Evolutionary conservation across 306 rosid species (phyloP).

Genomic region (Cicer chorassanicum): DNA sequence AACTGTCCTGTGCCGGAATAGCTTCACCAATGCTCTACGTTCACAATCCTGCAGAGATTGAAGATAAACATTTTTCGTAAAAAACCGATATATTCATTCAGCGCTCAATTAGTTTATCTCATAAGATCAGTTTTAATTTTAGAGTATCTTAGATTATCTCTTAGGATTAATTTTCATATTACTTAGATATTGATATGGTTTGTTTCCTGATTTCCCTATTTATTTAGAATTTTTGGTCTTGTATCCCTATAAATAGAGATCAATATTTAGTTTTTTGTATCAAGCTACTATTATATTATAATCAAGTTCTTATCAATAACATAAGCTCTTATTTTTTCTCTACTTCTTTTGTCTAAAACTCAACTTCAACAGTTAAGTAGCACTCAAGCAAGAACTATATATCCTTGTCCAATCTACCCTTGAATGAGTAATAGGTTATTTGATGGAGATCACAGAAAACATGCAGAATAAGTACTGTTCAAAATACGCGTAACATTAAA

Average conservation of each 20-base stretch:
- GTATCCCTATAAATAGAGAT: no score
- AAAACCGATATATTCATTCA: neutral
- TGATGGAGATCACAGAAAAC: conserved; percentile 22
- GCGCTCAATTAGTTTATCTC: neutral
- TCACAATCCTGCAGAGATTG: conserved; percentile 78
- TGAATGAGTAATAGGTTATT: conserved; percentile 3
- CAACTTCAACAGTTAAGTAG: conserved; percentile 16
- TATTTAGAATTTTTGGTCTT: no score
- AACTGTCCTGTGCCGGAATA: conserved; percentile 71
- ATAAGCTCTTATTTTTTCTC: no score
- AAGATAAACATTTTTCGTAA: conserved; percentile 15
- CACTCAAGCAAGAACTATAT: neutral
- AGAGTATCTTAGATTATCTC: neutral
- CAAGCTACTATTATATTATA: no score
- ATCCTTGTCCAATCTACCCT: conserved; percentile 1
- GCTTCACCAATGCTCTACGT: conserved; percentile 83
- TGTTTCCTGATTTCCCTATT: no score
- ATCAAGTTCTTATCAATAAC: no score
- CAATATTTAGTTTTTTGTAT: no score
- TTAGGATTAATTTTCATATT: no score
- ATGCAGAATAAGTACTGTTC: neutral
- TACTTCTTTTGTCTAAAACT: no score
- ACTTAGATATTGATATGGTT: no score
- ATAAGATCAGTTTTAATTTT: no score
- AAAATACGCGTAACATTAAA: neutral